A percentile compares a stretch with the other conserved stretches of the same genome.
phyloP scores from a whole-genome alignment of 2,329 filamentous ascomycete species.

The Nigrospora sphaerica region DNA sequence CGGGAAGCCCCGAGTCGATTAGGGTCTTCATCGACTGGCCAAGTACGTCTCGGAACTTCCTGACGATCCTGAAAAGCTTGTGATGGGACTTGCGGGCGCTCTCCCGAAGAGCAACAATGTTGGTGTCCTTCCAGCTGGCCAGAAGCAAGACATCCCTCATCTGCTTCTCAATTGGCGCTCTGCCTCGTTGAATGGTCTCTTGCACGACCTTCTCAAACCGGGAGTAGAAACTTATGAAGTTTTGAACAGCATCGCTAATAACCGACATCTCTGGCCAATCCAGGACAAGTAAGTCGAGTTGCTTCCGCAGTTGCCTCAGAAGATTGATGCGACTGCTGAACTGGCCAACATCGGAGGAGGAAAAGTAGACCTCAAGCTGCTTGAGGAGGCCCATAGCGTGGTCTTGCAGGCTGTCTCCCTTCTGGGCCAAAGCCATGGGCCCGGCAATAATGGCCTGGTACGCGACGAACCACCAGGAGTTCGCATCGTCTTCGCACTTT shows the following conservation, averaged over 20 bases:
- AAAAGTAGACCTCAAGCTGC: slow-evolving; percentile 74
- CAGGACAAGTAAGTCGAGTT: slow-evolving; percentile 54
- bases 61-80: slow-evolving; percentile 84
- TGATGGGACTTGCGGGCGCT: slow-evolving; percentile 86
- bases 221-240: slow-evolving; percentile 70
- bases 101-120: slow-evolving; percentile 80
- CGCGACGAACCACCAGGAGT: slow-evolving; percentile 93
- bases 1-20: slow-evolving; percentile 51
- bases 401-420: slow-evolving; percentile 48
- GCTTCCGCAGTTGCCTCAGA: slow-evolving; percentile 55
- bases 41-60: slow-evolving; percentile 79
- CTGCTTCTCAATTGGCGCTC: slow-evolving; percentile 74
- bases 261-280: slow-evolving; percentile 52
- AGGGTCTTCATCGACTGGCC: slow-evolving; percentile 67
- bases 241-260: slow-evolving; percentile 60
- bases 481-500: slow-evolving; percentile 70
- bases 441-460: slow-evolving; percentile 83
- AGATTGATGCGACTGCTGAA: slow-evolving; percentile 67
- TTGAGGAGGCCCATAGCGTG: slow-evolving; percentile 66
- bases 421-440: slow-evolving; percentile 58
- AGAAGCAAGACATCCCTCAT: slow-evolving; percentile 90
- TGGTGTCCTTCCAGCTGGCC: slow-evolving; percentile 97
- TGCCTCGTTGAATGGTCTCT: slow-evolving; percentile 60
- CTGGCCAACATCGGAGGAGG: slow-evolving; percentile 73
- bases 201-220: slow-evolving; percentile 62